phyloP scores from a whole-genome alignment of 129 eudicot species.

The Heracleum sosnowskyi region DNA sequence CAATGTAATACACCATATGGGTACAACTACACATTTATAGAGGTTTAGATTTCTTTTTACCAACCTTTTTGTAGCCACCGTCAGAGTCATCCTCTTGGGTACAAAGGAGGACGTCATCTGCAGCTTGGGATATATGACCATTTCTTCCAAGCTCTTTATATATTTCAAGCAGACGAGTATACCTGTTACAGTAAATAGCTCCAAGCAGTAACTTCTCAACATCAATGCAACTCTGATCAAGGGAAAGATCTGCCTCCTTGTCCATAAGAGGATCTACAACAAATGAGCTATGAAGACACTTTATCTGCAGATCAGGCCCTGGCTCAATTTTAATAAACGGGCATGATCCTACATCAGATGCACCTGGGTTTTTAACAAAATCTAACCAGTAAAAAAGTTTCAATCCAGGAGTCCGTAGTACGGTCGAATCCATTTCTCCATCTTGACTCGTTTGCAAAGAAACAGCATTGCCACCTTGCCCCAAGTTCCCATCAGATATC shows the following conservation, averaged over 20 bases:
- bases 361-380: constrained; percentile 42
- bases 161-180: constrained; percentile 88
- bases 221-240: constrained; percentile 84
- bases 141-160: constrained; percentile 66
- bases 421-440: constrained; percentile 68
- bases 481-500: constrained; percentile 63
- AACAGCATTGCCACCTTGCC: constrained; percentile 57
- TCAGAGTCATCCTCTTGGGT: constrained; percentile 33
- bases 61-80: constrained; percentile 41
- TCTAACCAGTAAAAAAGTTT: constrained; percentile 91
- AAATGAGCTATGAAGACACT: constrained; percentile 81
- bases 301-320: constrained; percentile 73
- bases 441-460: constrained; percentile 60
- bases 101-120: constrained; percentile 65
- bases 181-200: constrained; percentile 76
- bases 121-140: constrained; percentile 47
- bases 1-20: not conserved
- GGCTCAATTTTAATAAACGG: constrained; percentile 91
- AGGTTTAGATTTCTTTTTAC: not conserved
- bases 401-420: constrained; percentile 74
- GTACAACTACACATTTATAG: not conserved
- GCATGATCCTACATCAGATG: constrained; percentile 48
- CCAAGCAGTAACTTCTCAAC: constrained; percentile 79
- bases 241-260: constrained; percentile 85
- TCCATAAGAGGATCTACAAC: constrained; percentile 78